phyloP scores from a whole-genome alignment of 345 rosid species.

The Rubroshorea leprosula region DNA sequence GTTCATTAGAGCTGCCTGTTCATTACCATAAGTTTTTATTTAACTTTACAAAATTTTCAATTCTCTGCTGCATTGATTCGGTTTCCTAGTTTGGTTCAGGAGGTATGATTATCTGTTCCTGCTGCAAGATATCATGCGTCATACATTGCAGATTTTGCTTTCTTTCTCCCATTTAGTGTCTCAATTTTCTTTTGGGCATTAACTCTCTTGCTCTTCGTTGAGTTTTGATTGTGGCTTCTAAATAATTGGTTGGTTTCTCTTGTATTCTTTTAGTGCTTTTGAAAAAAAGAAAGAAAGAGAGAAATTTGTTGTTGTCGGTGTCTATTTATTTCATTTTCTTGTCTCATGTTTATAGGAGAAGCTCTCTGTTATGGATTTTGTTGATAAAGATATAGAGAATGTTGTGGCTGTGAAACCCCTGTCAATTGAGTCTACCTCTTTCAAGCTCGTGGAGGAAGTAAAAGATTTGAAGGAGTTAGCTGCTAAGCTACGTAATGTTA shows the following conservation, averaged over 20 bases:
- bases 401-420: constrained; percentile 41
- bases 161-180: not conserved
- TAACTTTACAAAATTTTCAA: too few relatives aligned
- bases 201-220: not conserved
- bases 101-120: too few relatives aligned
- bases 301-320: not conserved
- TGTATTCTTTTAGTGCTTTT: too few relatives aligned
- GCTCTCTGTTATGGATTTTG: constrained; percentile 62
- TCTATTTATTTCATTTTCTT: not conserved
- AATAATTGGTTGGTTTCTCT: not conserved
- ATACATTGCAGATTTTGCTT: not conserved
- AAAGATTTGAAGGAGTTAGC: constrained; percentile 75
- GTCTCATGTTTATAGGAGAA: constrained; percentile 46
- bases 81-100: too few relatives aligned
- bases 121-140: too few relatives aligned
- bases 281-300: too few relatives aligned
- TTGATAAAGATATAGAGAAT: constrained; percentile 40
- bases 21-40: too few relatives aligned
- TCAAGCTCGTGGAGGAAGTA: constrained; percentile 71
- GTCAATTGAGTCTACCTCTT: constrained; percentile 51
- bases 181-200: too few relatives aligned
- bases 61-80: too few relatives aligned
- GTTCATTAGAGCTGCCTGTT: too few relatives aligned
- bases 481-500: constrained; percentile 46
- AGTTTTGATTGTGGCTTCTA: constrained; percentile 3